Percentiles rank a stretch among this genome's conserved stretches.
phyloP scores from a whole-genome alignment of 805 yeast genomes.

The Saccharomyces paradoxus region DNA sequence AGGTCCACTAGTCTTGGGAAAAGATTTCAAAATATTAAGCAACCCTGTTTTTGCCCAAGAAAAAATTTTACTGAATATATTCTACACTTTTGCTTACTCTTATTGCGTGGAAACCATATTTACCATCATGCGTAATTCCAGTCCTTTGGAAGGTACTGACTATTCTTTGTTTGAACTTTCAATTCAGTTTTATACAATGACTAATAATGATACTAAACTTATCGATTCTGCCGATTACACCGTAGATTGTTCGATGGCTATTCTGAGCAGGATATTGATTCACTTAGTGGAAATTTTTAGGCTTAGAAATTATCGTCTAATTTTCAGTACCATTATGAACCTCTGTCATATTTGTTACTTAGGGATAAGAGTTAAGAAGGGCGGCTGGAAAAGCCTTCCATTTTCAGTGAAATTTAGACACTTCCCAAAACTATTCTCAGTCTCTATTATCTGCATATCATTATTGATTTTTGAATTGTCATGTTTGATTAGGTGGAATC shows the following conservation, averaged over 20 bases:
- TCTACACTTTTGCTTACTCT: slow-evolving; percentile 34
- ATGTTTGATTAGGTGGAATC: slow-evolving; percentile 42
- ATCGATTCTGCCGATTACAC: background rate
- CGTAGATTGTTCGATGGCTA: slow-evolving; percentile 41
- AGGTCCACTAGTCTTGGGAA: slow-evolving; percentile 30
- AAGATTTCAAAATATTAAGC: background rate
- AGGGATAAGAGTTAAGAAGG: slow-evolving; percentile 34
- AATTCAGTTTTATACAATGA: slow-evolving; percentile 16
- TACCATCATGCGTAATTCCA: slow-evolving; percentile 39
- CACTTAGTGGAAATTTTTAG: slow-evolving; percentile 56
- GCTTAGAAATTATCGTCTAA: slow-evolving; percentile 45
- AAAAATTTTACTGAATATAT: background rate
- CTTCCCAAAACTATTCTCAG: slow-evolving; percentile 44
- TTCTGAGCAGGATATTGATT: slow-evolving; percentile 49
- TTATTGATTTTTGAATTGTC: slow-evolving; percentile 49
- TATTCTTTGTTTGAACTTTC: slow-evolving; percentile 26
- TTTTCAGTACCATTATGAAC: slow-evolving; percentile 58
- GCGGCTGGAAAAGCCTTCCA: slow-evolving; percentile 42
- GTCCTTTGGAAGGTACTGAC: slow-evolving; percentile 22
- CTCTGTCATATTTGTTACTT: slow-evolving; percentile 42
- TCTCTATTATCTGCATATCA: slow-evolving; percentile 53
- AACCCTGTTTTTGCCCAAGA: background rate
- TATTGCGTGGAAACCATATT: slow-evolving; percentile 42
- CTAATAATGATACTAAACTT: slow-evolving; percentile 1
- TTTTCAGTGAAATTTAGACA: slow-evolving; percentile 50